Base-by-base conservation (phyloP, 768 basidiomycete genomes). In the Mycena galopus region DNA sequence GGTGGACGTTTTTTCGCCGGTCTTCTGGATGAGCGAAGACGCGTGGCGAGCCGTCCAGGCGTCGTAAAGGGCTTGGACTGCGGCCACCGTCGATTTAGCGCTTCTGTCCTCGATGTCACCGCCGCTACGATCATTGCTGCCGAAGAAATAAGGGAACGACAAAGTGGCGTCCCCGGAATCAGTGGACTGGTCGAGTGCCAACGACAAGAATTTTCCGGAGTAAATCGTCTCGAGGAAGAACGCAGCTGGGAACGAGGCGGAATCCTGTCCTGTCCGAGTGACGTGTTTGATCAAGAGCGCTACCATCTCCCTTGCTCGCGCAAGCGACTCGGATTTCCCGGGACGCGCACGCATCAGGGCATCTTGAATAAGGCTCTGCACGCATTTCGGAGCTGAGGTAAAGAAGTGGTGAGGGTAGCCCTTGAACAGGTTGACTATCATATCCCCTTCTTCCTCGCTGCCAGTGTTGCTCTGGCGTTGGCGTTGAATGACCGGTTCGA, bases 101-200 rank as follows among this genome's bases (percentile, higher is more conserved):
- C 59, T 59, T 39, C 75, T 37, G 56, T 73, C 65, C 65, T 75
- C 75, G 35, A 75, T 75, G 69, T 75, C 75, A 32, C 72, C 75
- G 57, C 75, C 75, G 58, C 69, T 75, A 11, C 62, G 53, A 23
- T 73, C 72, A 56, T 70, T 68, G 39, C 60, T 67, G 57, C 66
- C 66, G 23, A 69, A 63, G 57, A 75, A 75, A 33, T 69, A 75
- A 25, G 72, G 72, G 71, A 73, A 70, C 35, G 53, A 56, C 61
- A 62, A 57, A 35, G 59, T 39, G 51, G 58, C 58, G 65, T 62
- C 42, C 35, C 53, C 42, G 58, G 27, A 35, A 35, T 42, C 3
- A 16, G 25, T 32, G 65, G 35, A 47, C 57, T 67, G 51, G 29
- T 69, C 55, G n/a, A 75, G 67, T 17, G 27, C 69, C 27, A 65